phyloP scores from a whole-genome alignment of 1,284 basidiomycete species.

The Somion occarium region DNA sequence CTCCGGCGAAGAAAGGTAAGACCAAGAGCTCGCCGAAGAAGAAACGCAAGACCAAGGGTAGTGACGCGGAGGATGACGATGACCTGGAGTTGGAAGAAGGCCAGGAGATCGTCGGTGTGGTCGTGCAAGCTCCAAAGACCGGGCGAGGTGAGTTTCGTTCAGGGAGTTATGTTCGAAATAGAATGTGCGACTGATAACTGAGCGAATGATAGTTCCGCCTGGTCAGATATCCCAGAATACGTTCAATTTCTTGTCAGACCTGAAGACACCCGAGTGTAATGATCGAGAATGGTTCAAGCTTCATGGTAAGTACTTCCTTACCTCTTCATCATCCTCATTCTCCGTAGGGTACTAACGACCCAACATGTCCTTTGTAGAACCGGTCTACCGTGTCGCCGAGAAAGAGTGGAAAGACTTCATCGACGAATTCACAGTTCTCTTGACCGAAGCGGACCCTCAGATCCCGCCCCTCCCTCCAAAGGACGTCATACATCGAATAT shows the following conservation, averaged over 20 bases:
- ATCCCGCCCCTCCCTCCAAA: constrained; percentile 83
- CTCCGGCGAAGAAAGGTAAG: constrained; percentile 14
- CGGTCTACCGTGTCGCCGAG: constrained; percentile 77
- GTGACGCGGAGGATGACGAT: constrained; percentile 31
- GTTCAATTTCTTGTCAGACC: constrained; percentile 67
- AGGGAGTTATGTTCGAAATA: background rate
- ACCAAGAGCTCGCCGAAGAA: constrained; percentile 22
- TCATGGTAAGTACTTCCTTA: constrained; percentile 41
- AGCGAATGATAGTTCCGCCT: constrained; percentile 69
- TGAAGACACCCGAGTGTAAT: constrained; percentile 76
- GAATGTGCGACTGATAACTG: background rate
- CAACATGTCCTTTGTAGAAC: constrained; percentile 43
- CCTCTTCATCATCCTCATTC: constrained; percentile 11
- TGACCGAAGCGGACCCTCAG: constrained; percentile 73
- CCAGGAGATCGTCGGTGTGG: constrained; percentile 62
- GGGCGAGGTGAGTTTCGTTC: constrained; percentile 58
- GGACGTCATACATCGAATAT: constrained; percentile 82
- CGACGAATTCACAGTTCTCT: constrained; percentile 58
- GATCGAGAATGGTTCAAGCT: constrained; percentile 85
- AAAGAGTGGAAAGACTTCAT: constrained; percentile 86
- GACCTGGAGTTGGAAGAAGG: constrained; percentile 57
- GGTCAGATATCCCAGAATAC: constrained; percentile 86
- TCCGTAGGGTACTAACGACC: constrained; percentile 5
- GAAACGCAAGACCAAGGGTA: constrained; percentile 25
- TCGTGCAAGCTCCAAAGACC: constrained; percentile 73